Percentiles rank a stretch among this genome's conserved stretches.
Conservation (phyloP, 257 asterid species). For the Henckelia pumila region DNA sequence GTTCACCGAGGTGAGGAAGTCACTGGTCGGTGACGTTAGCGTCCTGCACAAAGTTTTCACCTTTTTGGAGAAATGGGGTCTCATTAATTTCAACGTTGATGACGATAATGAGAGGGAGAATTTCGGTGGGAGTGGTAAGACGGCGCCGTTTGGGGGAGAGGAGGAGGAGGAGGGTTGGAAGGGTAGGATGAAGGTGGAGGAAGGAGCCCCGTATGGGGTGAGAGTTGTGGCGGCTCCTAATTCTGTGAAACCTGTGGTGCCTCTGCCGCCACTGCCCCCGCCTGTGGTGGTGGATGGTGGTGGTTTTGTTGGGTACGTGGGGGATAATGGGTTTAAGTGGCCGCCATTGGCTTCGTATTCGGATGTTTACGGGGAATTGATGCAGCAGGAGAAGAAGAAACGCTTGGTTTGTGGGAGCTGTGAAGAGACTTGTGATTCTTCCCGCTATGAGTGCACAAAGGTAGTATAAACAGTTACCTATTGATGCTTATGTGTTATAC, state of each 20-base stretch:
- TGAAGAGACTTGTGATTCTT: conserved; percentile 52
- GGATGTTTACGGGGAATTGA: conserved; percentile 67
- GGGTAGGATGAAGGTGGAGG: conserved; percentile 78
- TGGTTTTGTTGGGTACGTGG: conserved; percentile 43
- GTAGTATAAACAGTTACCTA: conserved; percentile 29
- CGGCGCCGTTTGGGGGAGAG: conserved; percentile 23
- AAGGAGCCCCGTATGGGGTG: conserved; percentile 92
- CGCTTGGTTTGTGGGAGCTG: conserved; percentile 59
- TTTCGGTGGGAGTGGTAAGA: conserved; percentile 20
- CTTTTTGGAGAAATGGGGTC: conserved; percentile 86
- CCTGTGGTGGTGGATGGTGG: conserved; percentile 39
- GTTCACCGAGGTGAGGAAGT: conserved; percentile 77
- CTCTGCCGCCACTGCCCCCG: conserved; percentile 45
- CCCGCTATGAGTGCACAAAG: conserved; percentile 51
- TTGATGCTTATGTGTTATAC: conserved; percentile 16
- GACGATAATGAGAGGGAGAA: conserved; percentile 13
- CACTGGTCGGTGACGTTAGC: conserved; percentile 80
- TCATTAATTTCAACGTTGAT: conserved; percentile 61
- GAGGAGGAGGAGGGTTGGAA: conserved; percentile 54
- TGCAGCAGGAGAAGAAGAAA: conserved; percentile 46
- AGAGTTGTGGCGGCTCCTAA: conserved; percentile 91
- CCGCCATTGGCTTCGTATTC: conserved; percentile 79
- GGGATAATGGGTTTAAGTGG: conserved; percentile 55
- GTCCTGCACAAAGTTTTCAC: conserved; percentile 76
- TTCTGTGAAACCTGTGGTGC: conserved; percentile 61